A percentile compares a stretch with the other conserved stretches of the same genome.
These are phyloP conservation scores for Penicillium sp. DNA, from an alignment of 2,329 filamentous ascomycete genomes.

Conservation along the genomic window DNA sequence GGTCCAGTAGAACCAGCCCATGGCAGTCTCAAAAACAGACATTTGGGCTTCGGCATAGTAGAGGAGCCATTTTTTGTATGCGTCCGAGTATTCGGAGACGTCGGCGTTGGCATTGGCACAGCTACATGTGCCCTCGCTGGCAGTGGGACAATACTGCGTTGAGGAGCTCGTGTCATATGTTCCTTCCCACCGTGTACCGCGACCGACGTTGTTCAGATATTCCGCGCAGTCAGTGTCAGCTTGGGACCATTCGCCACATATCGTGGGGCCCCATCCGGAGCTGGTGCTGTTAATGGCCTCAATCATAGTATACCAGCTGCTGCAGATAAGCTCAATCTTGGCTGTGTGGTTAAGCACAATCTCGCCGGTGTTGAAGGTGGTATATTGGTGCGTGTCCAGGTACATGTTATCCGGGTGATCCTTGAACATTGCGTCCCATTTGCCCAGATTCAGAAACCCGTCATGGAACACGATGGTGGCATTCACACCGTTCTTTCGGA, in stretches of 20 bases:
- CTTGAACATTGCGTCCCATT: conserved; percentile 85
- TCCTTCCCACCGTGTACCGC: conserved; percentile 89
- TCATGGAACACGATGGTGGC: conserved; percentile 84
- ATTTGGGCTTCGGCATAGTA: conserved; percentile 97
- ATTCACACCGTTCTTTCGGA: conserved; percentile 74
- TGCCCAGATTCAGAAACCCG: conserved; percentile 86
- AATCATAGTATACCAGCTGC: conserved; percentile 81
- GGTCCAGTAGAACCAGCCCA: conserved; percentile 99
- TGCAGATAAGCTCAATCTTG: conserved; percentile 85
- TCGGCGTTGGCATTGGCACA: conserved; percentile 77
- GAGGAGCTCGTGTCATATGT: conserved; percentile 70
- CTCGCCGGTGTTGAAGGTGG: conserved; percentile 92
- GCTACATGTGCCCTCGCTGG: conserved; percentile 62
- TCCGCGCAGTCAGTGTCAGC: conserved; percentile 92
- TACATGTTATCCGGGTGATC: conserved; percentile 68
- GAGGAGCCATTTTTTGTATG: conserved; percentile 81
- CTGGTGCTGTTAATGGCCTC: conserved; percentile 67
- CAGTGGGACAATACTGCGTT: conserved; percentile 71
- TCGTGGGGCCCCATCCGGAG: conserved; percentile 86
- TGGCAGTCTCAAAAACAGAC: conserved; percentile 86
- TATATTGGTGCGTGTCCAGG: conserved; percentile 97
- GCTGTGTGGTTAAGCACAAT: conserved; percentile 77
- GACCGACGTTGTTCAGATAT: conserved; percentile 85
- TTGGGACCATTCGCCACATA: conserved; percentile 97
- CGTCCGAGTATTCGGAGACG: conserved; percentile 63